Evolutionary conservation across 73 alveolate species (phyloP).

Genomic region (Paramecium biaurelia): DNA sequence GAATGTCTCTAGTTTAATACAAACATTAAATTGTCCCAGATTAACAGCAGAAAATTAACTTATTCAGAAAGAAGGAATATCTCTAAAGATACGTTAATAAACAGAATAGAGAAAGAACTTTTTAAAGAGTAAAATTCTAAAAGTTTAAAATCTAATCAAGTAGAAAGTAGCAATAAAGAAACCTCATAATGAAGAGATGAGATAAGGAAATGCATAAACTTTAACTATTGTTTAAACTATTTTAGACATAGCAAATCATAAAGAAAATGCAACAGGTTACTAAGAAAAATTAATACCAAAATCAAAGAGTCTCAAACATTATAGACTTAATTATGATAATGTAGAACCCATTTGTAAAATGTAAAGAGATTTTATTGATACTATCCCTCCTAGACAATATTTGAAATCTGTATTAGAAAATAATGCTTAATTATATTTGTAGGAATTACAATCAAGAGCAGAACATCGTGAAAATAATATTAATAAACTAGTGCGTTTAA

Average conservation of each 20-base stretch:
- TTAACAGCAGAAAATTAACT: neutral
- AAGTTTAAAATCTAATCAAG: neutral
- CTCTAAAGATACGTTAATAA: neutral
- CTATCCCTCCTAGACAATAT: neutral
- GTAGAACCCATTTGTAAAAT: neutral
- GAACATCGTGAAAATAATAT: neutral
- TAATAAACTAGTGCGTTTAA: neutral
- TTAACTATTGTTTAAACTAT: neutral
- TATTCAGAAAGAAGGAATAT: neutral
- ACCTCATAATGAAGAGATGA: neutral
- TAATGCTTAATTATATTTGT: neutral
- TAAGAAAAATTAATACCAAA: neutral
- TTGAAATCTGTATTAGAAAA: neutral
- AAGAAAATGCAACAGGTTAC: neutral
- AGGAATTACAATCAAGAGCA: neutral
- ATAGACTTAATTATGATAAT: neutral
- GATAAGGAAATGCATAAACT: neutral
- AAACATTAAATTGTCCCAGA: neutral
- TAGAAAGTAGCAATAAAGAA: neutral
- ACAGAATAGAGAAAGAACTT: neutral
- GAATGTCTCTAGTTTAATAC: neutral
- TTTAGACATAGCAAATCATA: neutral
- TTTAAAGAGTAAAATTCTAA: neutral
- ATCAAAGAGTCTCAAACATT: neutral
- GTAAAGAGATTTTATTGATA: neutral